phyloP scores from a whole-genome alignment of 1,139 yeast species.

The Schizosaccharomyces versatilis region DNA sequence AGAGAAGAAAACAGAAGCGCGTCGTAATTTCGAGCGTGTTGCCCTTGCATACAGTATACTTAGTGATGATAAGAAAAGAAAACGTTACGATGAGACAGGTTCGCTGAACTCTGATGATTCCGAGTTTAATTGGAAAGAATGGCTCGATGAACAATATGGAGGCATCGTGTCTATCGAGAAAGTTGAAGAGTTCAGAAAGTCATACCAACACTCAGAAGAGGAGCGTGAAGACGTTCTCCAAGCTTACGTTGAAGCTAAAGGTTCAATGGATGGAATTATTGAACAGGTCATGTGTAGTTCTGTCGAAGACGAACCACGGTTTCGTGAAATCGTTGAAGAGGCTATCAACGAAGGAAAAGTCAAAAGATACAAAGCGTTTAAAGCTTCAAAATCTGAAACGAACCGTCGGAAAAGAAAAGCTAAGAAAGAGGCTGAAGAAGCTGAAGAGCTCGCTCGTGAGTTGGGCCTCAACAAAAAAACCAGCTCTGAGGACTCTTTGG shows the following conservation, averaged over 20 bases:
- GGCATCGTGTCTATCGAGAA: slow-evolving; percentile 40
- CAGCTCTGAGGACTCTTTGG: slow-evolving; percentile 16
- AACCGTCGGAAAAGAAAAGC: slow-evolving; percentile 28
- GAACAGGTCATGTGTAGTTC: slow-evolving; percentile 63
- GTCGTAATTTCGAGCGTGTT: slow-evolving; percentile 37
- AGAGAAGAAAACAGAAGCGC: slow-evolving; percentile 22
- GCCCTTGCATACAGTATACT: slow-evolving; percentile 59
- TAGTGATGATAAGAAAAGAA: slow-evolving; percentile 34
- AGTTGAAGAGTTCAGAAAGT: slow-evolving; percentile 45
- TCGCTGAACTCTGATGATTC: slow-evolving; percentile 30
- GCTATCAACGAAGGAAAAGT: slow-evolving; percentile 24
- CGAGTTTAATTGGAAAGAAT: slow-evolving; percentile 38
- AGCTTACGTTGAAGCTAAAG: slow-evolving; percentile 37
- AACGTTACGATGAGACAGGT: slow-evolving; percentile 48
- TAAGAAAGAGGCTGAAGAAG: slow-evolving; percentile 45
- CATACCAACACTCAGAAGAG: slow-evolving; percentile 42
- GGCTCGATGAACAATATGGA: slow-evolving; percentile 31
- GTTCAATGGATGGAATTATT: slow-evolving; percentile 46
- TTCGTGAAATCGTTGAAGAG: slow-evolving; percentile 29
- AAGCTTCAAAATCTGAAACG: slow-evolving; percentile 22
- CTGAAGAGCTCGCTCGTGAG: slow-evolving; percentile 34
- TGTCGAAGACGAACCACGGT: slow-evolving; percentile 33
- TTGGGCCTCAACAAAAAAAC: slow-evolving; percentile 24
- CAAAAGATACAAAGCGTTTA: slow-evolving; percentile 27
- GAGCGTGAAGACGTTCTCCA: slow-evolving; percentile 43